Evolutionary conservation across 441 rosid genomes (phyloP).

Genomic region (Pelargonium fulgidum): DNA sequence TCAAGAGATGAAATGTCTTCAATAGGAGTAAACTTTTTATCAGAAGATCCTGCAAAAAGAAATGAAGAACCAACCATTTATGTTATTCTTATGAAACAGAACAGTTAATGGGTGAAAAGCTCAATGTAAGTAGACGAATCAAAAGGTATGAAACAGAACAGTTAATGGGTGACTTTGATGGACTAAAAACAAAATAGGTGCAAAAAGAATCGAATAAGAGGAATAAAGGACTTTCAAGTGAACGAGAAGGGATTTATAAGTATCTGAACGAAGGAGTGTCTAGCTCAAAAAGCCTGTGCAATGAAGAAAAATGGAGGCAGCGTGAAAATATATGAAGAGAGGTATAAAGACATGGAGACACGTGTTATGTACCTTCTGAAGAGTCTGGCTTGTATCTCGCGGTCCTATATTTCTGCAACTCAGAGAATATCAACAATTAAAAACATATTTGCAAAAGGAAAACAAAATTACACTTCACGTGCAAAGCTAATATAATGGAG

Average conservation of each 20-base stretch:
- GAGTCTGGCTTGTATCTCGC: constrained; percentile 78
- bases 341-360: neutral
- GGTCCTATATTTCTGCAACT: constrained; percentile 81
- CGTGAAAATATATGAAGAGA: neutral
- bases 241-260: too few relatives aligned
- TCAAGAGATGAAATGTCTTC: constrained; percentile 71
- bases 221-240: too few relatives aligned
- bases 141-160: constrained; percentile 3
- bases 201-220: too few relatives aligned
- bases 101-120: neutral
- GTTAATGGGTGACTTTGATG: neutral
- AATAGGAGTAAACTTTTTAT: constrained; percentile 50
- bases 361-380: constrained; percentile 45
- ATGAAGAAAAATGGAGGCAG: constrained; percentile 1
- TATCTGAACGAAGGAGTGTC: too few relatives aligned
- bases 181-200: too few relatives aligned
- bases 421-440: constrained; percentile 25
- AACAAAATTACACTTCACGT: constrained; percentile 2
- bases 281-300: neutral
- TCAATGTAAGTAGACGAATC: too few relatives aligned
- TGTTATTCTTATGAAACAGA: constrained; percentile 3
- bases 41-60: constrained; percentile 54
- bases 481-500: constrained; percentile 9
- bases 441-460: neutral
- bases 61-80: constrained; percentile 4